Conservation (phyloP, 2,329 filamentous ascomycete genomes). For the Microsporum canis region DNA sequence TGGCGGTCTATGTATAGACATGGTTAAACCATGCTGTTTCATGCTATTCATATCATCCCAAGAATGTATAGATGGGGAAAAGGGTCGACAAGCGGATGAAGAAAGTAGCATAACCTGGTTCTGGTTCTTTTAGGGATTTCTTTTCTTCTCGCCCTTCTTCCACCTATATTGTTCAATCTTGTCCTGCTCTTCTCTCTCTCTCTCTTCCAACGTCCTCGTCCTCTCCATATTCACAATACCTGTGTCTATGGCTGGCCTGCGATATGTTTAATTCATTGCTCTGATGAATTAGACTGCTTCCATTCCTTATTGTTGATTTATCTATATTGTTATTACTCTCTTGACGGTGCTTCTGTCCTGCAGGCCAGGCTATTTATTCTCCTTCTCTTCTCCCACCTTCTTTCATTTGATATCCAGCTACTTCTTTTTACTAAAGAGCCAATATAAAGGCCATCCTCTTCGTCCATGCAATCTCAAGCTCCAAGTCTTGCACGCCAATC, state of each 20-base stretch:
- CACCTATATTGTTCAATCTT: not conserved
- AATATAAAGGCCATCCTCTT: not conserved
- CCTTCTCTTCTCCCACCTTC: conserved; percentile 7
- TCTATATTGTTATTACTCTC: not conserved
- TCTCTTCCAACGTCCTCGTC: conserved; percentile 5
- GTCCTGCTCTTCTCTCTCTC: not conserved
- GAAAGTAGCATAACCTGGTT: conserved; percentile 4
- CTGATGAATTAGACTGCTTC: not conserved
- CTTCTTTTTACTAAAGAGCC: not conserved
- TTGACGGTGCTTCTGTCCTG: not conserved
- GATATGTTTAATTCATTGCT: conserved; percentile 6
- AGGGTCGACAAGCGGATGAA: not conserved
- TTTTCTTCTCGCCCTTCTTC: not conserved
- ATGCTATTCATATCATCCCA: not conserved
- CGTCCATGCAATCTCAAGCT: not conserved
- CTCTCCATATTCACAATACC: conserved; percentile 6
- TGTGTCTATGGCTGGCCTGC: not conserved
- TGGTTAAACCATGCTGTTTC: conserved; percentile 12
- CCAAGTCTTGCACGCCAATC: not conserved
- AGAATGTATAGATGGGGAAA: conserved; percentile 14
- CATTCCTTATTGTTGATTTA: conserved; percentile 5
- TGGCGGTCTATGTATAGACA: conserved; percentile 8
- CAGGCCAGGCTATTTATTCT: conserved; percentile 7
- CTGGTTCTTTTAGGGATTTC: not conserved
- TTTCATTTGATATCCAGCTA: conserved; percentile 7